phyloP scores from a whole-genome alignment of 371 early-diverging fungal species.

The Smittium mucronatum region DNA sequence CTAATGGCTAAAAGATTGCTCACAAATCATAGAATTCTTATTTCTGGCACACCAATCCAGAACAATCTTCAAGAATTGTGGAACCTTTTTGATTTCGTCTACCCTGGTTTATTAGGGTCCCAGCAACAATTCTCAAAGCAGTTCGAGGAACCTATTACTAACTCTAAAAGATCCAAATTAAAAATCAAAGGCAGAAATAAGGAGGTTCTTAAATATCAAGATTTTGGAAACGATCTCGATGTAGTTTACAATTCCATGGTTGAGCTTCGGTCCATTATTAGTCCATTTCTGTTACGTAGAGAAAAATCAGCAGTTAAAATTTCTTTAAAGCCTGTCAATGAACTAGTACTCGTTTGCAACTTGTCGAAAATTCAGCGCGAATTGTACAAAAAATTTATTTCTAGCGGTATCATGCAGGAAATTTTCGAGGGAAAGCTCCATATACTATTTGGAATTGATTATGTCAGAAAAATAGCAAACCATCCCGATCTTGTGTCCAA shows the following conservation, averaged over 20 bases:
- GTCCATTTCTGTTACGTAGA: conserved; percentile 85
- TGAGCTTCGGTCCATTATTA: conserved; percentile 79
- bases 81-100: conserved; percentile 92
- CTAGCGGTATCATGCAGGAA: conserved; percentile 49
- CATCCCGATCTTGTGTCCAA: conserved; percentile 65
- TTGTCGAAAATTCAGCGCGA: conserved; percentile 64
- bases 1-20: conserved; percentile 70
- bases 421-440: conserved; percentile 75
- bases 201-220: not conserved
- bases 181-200: not conserved
- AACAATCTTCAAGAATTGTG: conserved; percentile 95
- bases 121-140: conserved; percentile 84
- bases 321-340: conserved; percentile 75
- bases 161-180: conserved; percentile 20
- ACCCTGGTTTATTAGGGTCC: conserved; percentile 89
- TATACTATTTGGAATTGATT: conserved; percentile 82
- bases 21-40: conserved; percentile 76
- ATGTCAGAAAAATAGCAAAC: conserved; percentile 93
- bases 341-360: conserved; percentile 87
- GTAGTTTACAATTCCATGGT: conserved; percentile 87
- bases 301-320: conserved; percentile 91
- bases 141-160: conserved; percentile 73
- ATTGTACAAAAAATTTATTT: conserved; percentile 64
- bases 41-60: conserved; percentile 97
- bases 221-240: conserved; percentile 56